Base-by-base conservation (phyloP, 306 rosid species). In the Psophocarpus tetragonolobus region DNA sequence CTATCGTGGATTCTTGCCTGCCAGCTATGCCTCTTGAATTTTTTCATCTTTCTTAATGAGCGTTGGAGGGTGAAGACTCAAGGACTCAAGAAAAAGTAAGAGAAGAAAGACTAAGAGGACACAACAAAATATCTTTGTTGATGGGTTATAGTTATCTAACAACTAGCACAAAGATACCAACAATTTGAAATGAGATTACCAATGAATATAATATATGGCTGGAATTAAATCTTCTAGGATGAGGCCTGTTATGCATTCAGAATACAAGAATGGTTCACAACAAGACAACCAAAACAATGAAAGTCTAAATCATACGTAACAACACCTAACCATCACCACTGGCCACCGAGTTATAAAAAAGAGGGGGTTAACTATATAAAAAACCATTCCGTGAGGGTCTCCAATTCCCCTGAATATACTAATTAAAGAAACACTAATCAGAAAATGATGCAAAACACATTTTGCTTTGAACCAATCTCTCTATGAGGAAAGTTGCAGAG, bases 1-100 rank as follows among this genome's bases (percentile, higher is more conserved):
- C 18, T 6, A 54, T 64, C 36, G 75, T 77, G 75, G 38, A 50
- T 9, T 83, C 74, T 75, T 5, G 42, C 69, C 47, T 26, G 80
- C 77, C 41, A 42, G 62, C 54, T 26, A 38, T 53, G 63, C 53
- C 61, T 76, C 66, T 66, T 69, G 14, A 30, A 9, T 24, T 38
- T 47, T 50, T n/a, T 32, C 54, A 41, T 23, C 21, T 67, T 78
- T 35, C 38, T 57, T 68, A 39, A 33, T 47, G 27, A 67, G 35
- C 8, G n/a, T n/a, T n/a, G n/a, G n/a, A n/a, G n/a, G n/a, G n/a
- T n/a, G n/a, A n/a, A n/a, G n/a, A n/a, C n/a, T n/a, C n/a, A n/a
- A n/a, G n/a, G n/a, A n/a, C n/a, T n/a, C n/a, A n/a, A n/a, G n/a
- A n/a, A n/a, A n/a, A n/a, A n/a, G n/a, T n/a, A n/a, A n/a, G n/a